Evolutionary conservation across 2,329 filamentous ascomycete genomes (phyloP), one percentile per base, ranked within the genome.

Genomic region (Clonostachys chloroleuca): DNA sequence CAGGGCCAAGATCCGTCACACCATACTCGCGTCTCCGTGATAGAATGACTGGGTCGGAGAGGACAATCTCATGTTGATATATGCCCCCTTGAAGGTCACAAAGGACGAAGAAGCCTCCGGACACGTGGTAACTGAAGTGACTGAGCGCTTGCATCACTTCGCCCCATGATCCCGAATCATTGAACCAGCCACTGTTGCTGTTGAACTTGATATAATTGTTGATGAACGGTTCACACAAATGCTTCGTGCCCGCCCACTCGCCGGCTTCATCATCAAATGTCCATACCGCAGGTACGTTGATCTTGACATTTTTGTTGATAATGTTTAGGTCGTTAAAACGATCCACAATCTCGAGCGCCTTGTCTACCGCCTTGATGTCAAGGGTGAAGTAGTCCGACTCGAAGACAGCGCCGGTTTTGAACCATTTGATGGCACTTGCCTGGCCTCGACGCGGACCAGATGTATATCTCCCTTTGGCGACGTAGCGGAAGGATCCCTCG

Each of bases 181-280:
- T 54, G 36, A 20, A 56, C 68, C 68, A 73, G 39, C 68, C 68
- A 2, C 53, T 61, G 51, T 71, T 72, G 60, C 67, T 72, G 55
- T 72, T 72, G 58, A 69, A 71, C 55, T 70, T 72, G 49, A 67
- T 54, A 52, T 69, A 71, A 51, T 69, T 66, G 14, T 63, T 48
- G 44, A 72, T 70, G 52, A 68, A 68, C 2, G 68, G 67, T 52
- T 72, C 67, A 20, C 50, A 37, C 1, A 72, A 58, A 5, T 3
- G 0, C 18, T 52, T 60, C 24, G 56, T 49, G 10, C 61, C 63
- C 0, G 39, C 42, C 39, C 14, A 47, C 2, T 52, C 14, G 0
- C 43, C 41, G 3, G 2, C 4, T 14, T 18, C 12, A 9, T 34
- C 12, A 8, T 10, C 16, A 37, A 60, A 65, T 2, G 4, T 37